Conservation (phyloP, 1,284 basidiomycete species). For the Afroboletus lepidellus region DNA sequence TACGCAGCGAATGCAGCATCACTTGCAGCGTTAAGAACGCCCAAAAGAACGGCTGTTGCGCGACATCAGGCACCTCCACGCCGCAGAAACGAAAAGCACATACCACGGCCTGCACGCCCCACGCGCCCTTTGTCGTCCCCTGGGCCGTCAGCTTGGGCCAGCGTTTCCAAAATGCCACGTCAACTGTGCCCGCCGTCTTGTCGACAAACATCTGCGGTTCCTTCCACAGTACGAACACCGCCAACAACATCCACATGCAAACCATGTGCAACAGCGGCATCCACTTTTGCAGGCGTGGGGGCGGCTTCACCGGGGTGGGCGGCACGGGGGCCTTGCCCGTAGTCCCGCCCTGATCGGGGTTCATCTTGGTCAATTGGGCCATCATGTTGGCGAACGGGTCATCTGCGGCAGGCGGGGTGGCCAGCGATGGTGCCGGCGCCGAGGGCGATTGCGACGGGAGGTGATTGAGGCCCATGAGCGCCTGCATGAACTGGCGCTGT, state of each 20-base stretch:
- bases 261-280: slow-evolving; percentile 64
- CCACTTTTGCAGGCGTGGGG: slow-evolving; percentile 54
- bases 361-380: slow-evolving; percentile 39
- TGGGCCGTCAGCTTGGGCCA: slow-evolving; percentile 53
- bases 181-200: slow-evolving; percentile 20
- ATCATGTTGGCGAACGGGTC: slow-evolving; percentile 30
- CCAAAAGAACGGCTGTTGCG: slow-evolving; percentile 71
- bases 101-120: slow-evolving; percentile 57
- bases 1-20: slow-evolving; percentile 63
- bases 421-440: slow-evolving; percentile 7
- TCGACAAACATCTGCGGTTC: slow-evolving; percentile 51
- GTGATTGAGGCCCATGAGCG: slow-evolving; percentile 46
- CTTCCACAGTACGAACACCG: slow-evolving; percentile 63
- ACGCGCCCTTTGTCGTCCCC: slow-evolving; percentile 30
- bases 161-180: slow-evolving; percentile 45
- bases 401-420: slow-evolving; percentile 5
- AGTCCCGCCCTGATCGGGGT: slow-evolving; percentile 13
- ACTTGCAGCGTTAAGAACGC: slow-evolving; percentile 70
- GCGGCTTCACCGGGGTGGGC: slow-evolving; percentile 30
- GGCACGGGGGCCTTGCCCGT: slow-evolving; percentile 18
- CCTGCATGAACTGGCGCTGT: slow-evolving; percentile 62
- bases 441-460: slow-evolving; percentile 16
- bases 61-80: slow-evolving; percentile 10
- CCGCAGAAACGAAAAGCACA: slow-evolving; percentile 19
- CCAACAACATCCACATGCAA: slow-evolving; percentile 59